These are phyloP conservation scores for Aspergillus aculeatus DNA, from an alignment of 2,329 filamentous ascomycete genomes.

Conservation along the genomic window DNA sequence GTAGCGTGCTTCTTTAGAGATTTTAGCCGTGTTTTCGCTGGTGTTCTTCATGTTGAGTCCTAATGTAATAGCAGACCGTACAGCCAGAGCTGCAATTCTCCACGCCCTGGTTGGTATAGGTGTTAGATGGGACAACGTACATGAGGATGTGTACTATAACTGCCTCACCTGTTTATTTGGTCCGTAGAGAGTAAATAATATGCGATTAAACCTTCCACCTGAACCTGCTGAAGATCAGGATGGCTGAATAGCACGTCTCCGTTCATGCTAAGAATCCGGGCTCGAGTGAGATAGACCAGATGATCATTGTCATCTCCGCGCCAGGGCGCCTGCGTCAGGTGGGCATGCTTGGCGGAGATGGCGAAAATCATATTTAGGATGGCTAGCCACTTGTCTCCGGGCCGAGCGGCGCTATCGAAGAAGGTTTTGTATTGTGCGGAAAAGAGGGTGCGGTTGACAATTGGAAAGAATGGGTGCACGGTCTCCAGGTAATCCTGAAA, in stretches of 20 bases:
- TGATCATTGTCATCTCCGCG: constrained; percentile 44
- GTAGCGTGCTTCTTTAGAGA: constrained; percentile 48
- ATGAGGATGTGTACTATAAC: neutral
- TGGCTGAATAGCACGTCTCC: constrained; percentile 44
- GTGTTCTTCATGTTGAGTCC: constrained; percentile 48
- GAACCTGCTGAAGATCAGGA: constrained; percentile 48
- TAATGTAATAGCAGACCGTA: constrained; percentile 44
- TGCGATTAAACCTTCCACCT: constrained; percentile 44
- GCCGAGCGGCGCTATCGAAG: constrained; percentile 34
- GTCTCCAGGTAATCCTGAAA: constrained; percentile 45
- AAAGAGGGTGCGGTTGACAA: constrained; percentile 45
- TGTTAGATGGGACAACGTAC: neutral
- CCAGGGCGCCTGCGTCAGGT: constrained; percentile 45
- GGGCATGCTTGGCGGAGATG: constrained; percentile 44
- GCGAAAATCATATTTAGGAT: constrained; percentile 50
- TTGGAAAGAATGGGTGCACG: constrained; percentile 46
- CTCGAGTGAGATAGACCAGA: constrained; percentile 45
- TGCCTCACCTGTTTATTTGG: constrained; percentile 45
- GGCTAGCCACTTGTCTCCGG: constrained; percentile 44
- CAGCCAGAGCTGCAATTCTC: constrained; percentile 42
- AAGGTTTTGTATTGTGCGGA: constrained; percentile 42
- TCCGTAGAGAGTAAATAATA: constrained; percentile 44
- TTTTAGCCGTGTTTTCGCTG: constrained; percentile 35
- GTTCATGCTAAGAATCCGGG: constrained; percentile 45
- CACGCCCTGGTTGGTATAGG: constrained; percentile 34